Evolutionary conservation across 306 rosid genomes (phyloP), one percentile per base, ranked within the genome.

Genomic region (Acacia melanoxylon): DNA sequence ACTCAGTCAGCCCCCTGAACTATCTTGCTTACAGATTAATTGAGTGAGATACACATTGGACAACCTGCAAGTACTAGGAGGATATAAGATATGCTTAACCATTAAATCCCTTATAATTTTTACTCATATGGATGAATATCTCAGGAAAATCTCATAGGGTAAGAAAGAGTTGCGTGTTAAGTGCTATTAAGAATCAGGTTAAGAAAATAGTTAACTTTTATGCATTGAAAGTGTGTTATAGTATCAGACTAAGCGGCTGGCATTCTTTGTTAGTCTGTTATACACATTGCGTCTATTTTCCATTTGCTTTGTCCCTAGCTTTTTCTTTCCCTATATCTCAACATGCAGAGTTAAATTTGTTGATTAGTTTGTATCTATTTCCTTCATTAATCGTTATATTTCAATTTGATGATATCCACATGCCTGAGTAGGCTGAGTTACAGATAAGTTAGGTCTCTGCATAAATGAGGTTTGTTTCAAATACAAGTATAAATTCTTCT

Each of bases 331-430:
- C 73, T 3, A 37, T 19, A 37, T 68, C 13, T 68, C 25, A 20
- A 20, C 14, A 19, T 68, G 49, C 8, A 19, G 73, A 81, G 76
- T 84, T 74, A 52, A 68, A 63, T 62, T 44, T 44, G 37, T 78
- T 81, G 16, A 37, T 62, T 71, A 25, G 27, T 71, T 74, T 35
- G 10, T 76, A 66, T 54, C 65, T 67, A 35, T 35, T 76, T 78
- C 62, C 31, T 48, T 76, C 41, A 48, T 67, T 56, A 56, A 24
- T 73, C 83, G 40, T 19, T 13, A 10, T 66, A 51, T 70, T 46
- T 45, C 35, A 80, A 59, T 65, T 71, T 73, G 68, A 80, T 48
- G 48, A 68, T 52, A 13, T 84, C 70, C 76, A 22, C 20, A 52
- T 75, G 4, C 65, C 27, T 29, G 29, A n/a, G 63, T 56, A 70